Conservation (phyloP, 202 grass and related monocot species). For the Carex arenaria region DNA sequence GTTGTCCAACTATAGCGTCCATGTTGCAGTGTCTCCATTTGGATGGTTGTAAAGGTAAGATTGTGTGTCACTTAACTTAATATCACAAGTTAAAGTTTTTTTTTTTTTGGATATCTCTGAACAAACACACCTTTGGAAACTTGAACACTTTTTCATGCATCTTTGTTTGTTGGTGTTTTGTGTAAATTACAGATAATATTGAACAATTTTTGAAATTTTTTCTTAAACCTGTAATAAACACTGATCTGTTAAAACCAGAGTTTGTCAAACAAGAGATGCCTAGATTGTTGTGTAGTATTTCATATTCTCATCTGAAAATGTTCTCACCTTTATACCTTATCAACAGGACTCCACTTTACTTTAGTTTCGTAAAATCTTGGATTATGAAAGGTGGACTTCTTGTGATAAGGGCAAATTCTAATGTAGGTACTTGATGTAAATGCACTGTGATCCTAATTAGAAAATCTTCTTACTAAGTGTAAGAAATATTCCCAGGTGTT, state of each 20-base stretch:
- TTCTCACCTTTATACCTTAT: not conserved
- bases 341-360: not conserved
- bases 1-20: constrained; percentile 43
- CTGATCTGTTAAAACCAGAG: not conserved
- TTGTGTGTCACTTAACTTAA: not conserved
- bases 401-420: not conserved
- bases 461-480: constrained; percentile 25
- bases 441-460: constrained; percentile 12
- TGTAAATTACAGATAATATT: constrained; percentile 2
- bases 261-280: not conserved
- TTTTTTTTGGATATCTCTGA: not conserved
- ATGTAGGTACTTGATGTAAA: not conserved
- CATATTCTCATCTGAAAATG: not conserved
- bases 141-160: constrained; percentile 10
- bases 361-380: not conserved
- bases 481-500: constrained; percentile 36
- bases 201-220: not conserved
- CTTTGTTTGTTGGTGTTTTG: not conserved
- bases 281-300: not conserved
- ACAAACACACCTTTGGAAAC: not conserved
- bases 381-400: not conserved
- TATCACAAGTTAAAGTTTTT: not conserved
- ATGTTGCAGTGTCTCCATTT: constrained; percentile 54
- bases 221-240: not conserved
- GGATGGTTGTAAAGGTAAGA: constrained; percentile 64